phyloP scores from a whole-genome alignment of 129 eudicot genomes.

The Erigeron canadensis region DNA sequence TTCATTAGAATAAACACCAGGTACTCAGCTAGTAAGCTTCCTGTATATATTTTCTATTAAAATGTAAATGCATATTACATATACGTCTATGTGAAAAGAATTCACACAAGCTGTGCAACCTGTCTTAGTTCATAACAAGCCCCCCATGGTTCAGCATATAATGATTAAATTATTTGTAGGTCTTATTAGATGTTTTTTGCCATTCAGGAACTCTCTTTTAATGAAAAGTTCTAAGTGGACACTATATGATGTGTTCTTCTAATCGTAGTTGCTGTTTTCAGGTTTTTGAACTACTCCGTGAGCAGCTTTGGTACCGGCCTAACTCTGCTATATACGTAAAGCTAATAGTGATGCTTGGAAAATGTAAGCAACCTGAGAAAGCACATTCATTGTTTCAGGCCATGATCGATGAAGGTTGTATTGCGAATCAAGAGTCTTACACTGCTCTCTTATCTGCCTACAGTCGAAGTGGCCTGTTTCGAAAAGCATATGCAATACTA shows the following conservation, averaged over 20 bases:
- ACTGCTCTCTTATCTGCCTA: slow-evolving; percentile 95
- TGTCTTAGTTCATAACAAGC: too few relatives aligned
- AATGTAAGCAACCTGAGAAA: slow-evolving; percentile 93
- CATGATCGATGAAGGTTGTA: slow-evolving; percentile 89
- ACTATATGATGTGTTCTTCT: not conserved
- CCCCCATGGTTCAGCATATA: too few relatives aligned
- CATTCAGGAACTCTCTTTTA: too few relatives aligned
- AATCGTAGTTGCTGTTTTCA: slow-evolving; percentile 29
- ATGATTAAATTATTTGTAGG: too few relatives aligned
- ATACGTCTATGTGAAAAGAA: too few relatives aligned
- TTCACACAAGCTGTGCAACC: too few relatives aligned
- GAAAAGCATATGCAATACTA: slow-evolving; percentile 72
- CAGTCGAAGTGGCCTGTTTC: slow-evolving; percentile 76
- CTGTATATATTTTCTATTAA: too few relatives aligned
- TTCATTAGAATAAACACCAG: too few relatives aligned
- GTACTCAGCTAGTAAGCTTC: too few relatives aligned
- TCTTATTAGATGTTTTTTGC: too few relatives aligned
- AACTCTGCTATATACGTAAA: slow-evolving; percentile 76
- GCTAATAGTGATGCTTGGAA: slow-evolving; percentile 95
- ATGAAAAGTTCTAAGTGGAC: too few relatives aligned
- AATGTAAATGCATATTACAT: too few relatives aligned
- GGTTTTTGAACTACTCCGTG: slow-evolving; percentile 92
- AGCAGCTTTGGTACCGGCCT: slow-evolving; percentile 96
- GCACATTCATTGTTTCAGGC: slow-evolving; percentile 68
- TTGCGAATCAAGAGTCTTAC: slow-evolving; percentile 63